Base-by-base conservation (phyloP, 1,139 yeast species). In the Blastobotrys persicus region DNA sequence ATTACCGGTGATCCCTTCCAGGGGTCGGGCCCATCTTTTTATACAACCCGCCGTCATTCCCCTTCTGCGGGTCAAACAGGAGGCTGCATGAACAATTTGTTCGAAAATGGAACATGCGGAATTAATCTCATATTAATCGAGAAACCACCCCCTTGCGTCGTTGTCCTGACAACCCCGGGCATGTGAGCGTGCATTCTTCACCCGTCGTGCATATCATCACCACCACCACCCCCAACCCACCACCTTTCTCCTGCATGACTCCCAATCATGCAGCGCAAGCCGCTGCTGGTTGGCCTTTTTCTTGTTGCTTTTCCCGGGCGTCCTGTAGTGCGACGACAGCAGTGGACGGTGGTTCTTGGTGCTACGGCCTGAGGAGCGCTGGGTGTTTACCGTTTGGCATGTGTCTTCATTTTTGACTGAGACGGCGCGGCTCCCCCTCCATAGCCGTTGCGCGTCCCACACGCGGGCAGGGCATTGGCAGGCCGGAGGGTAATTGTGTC, bases 141-240 rank as follows among this genome's bases (percentile, higher is more conserved):
- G 5, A 37, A 37, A 37, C 41, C 41, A 37, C 41, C 41, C 41
- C 41, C 41, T 37, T 37, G 41, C 41, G 26, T 37, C 19, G 41
- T 37, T 12, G 41, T 14, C 41, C 17, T 37, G 28, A 14, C 28
- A 18, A 37, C 41, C 28, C 28, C 28, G 9, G 5, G 28, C 28
- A 23, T 23, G 28, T 23, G 28, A 23, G 28, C 9, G 28, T 23
- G 28, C 28, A 23, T 23, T 23, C 28, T 9, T 9, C 28, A 6
- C 28, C 9, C 28, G 28, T 9, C 9, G 5, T 23, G 28, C 28
- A 6, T 23, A 6, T 23, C 28, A n/a, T n/a, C n/a, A n/a, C 28
- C 28, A 23, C 28, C 28, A 23, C 9, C 28, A 23, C 28, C 9
- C 28, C 28, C 28, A 5, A 23, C 9, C 28, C 28, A 5, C 9